Evolutionary conservation across 176 grass and related monocot genomes (phyloP), one percentile per base, ranked within the genome.

Genomic region (Avena insularis): DNA sequence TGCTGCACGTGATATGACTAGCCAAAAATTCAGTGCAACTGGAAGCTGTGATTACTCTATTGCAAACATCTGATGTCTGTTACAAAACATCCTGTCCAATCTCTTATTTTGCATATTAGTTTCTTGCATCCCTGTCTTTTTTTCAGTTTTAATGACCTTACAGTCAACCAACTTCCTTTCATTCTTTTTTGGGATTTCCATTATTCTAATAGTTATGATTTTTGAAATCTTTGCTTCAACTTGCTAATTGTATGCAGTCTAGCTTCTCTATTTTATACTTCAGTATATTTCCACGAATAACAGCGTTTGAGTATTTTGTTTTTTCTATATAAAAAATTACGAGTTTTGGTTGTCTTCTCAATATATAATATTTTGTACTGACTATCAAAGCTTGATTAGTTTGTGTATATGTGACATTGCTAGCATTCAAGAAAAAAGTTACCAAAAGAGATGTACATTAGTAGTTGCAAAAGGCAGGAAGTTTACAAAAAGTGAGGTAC

Each of bases 11-110:
- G 20, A 4, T 58, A 14, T 27, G 33, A 23, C 64, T 70, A 71
- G 65, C 7, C 12, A 83, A 83, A 71, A 69, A 48, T 69, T 25
- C 25, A 83, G n/a, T 66, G 20, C 3, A 6, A 38, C 38, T 78
- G 63, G 29, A 69, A 54, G 35, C 17, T 27, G 12, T 59, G 2
- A 29, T n/a, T 67, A 19, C 58, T 59, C 40, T 43, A 47, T 73
- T 25, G 57, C 3, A 82, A 80, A 3, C 20, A 57, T 78, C 17
- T 3, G 57, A 50, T 77, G 27, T 56, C 49, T 55, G 40, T 45
- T 67, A 9, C 12, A 66, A 43, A 82, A 19, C 35, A 54, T 66
- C n/a, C 6, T 12, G 70, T 78, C 59, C 38, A 21, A 8, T 43
- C 60, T 79, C 17, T 46, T 20, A n/a, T 25, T 60, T 63, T n/a